These are phyloP conservation scores for Senna siamea DNA, from an alignment of 306 rosid species.

Conservation along the genomic window DNA sequence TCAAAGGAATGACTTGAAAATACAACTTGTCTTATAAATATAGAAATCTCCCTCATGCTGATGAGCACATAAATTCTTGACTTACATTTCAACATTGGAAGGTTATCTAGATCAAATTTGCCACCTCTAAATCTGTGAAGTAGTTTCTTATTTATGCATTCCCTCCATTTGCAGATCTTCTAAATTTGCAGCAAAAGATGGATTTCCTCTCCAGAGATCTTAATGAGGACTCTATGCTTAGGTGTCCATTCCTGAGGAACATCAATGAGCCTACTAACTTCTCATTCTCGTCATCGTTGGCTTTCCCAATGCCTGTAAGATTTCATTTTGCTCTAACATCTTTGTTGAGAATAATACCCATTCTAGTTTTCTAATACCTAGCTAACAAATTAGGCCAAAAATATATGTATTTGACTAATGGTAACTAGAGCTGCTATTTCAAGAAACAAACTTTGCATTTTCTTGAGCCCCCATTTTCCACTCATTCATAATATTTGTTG, in stretches of 20 bases:
- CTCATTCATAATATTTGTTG: slow-evolving; percentile 6
- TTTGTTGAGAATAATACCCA: slow-evolving; percentile 31
- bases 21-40: background rate
- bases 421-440: slow-evolving; percentile 26
- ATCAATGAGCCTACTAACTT: slow-evolving; percentile 95
- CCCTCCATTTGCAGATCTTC: slow-evolving; percentile 47
- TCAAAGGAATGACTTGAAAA: background rate
- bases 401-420: background rate
- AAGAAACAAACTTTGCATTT: slow-evolving; percentile 10
- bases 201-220: slow-evolving; percentile 61
- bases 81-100: background rate
- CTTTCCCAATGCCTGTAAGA: slow-evolving; percentile 81
- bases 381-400: slow-evolving; percentile 13
- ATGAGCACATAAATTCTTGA: background rate
- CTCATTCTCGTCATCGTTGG: slow-evolving; percentile 81
- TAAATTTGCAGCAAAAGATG: slow-evolving; percentile 49
- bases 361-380: background rate
- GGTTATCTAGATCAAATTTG: background rate
- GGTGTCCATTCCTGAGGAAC: slow-evolving; percentile 96
- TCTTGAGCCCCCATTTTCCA: background rate
- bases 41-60: background rate
- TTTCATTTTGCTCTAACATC: slow-evolving; percentile 20
- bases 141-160: slow-evolving; percentile 16
- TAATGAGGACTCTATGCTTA: slow-evolving; percentile 64
- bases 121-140: slow-evolving; percentile 15